These are phyloP conservation scores for Phialophora macrospora DNA, from an alignment of 2,329 filamentous ascomycete species.

Conservation along the genomic window DNA sequence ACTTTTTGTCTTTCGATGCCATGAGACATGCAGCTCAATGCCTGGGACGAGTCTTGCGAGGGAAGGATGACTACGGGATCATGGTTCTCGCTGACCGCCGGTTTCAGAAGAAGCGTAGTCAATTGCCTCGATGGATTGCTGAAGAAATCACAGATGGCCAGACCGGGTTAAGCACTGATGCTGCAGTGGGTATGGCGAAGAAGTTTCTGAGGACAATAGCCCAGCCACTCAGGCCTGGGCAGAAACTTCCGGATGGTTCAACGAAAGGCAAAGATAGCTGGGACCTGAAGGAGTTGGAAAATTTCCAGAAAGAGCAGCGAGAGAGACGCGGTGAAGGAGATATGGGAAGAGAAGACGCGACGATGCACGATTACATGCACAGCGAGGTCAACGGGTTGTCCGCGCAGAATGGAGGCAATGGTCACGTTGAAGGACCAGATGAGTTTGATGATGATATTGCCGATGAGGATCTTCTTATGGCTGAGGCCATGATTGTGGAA, in stretches of 20 bases:
- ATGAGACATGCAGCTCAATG: slow-evolving; percentile 99
- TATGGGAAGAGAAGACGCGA: slow-evolving; percentile 40
- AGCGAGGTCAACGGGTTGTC: slow-evolving; percentile 38
- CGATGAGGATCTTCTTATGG: slow-evolving; percentile 49
- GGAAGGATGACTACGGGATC: slow-evolving; percentile 99
- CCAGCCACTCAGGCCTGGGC: slow-evolving; percentile 78
- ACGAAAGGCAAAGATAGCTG: slow-evolving; percentile 79
- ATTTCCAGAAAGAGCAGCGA: slow-evolving; percentile 70
- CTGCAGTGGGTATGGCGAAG: slow-evolving; percentile 87
- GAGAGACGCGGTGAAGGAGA: slow-evolving; percentile 58
- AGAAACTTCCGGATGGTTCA: slow-evolving; percentile 66
- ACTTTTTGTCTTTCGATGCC: slow-evolving; percentile 97
- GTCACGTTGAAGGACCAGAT: slow-evolving; percentile 40
- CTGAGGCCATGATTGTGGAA: slow-evolving; percentile 46
- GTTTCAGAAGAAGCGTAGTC: slow-evolving; percentile 86
- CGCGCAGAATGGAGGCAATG: slow-evolving; percentile 26
- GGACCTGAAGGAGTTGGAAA: slow-evolving; percentile 77
- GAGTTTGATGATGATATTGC: slow-evolving; percentile 46
- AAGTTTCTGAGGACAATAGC: slow-evolving; percentile 91
- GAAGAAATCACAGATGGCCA: slow-evolving; percentile 84
- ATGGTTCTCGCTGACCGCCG: slow-evolving; percentile 96
- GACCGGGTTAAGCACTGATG: slow-evolving; percentile 90
- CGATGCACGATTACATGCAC: slow-evolving; percentile 39
- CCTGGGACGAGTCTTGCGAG: slow-evolving; percentile 87
- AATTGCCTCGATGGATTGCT: slow-evolving; percentile 96